A percentile compares a stretch with the other conserved stretches of the same genome.
Evolutionary conservation across 441 rosid genomes (phyloP).

Genomic region (Erodium trifolium): DNA sequence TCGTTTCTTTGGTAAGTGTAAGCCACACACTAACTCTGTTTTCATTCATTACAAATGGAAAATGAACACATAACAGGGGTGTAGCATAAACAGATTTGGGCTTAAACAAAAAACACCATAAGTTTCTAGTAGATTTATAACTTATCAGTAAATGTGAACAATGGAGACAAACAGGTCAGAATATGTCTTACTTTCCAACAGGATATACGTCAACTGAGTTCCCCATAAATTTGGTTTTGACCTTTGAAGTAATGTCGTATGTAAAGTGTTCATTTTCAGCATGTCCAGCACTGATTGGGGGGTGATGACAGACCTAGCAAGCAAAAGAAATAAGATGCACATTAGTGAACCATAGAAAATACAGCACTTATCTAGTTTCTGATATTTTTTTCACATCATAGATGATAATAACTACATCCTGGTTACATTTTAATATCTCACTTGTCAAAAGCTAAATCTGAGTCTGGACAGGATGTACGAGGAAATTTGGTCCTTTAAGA

Average conservation of each 20-base stretch:
- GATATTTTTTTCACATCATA: no score
- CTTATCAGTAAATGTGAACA: background rate
- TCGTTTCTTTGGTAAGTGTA: no score
- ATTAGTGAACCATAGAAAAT: background rate
- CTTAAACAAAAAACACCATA: background rate
- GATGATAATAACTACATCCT: background rate
- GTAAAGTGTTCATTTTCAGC: conserved; percentile 92
- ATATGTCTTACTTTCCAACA: conserved; percentile 66
- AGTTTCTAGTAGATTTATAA: background rate
- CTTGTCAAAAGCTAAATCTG: conserved; percentile 4
- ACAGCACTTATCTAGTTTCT: no score
- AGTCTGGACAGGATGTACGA: background rate
- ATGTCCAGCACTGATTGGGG: conserved; percentile 90
- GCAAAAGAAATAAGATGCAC: conserved; percentile 5
- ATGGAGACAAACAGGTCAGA: background rate
- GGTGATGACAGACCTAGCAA: conserved; percentile 96
- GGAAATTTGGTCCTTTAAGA: conserved; percentile 1
- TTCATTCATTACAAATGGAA: no score
- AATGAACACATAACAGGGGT: background rate
- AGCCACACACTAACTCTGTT: no score
- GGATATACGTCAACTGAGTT: conserved; percentile 91
- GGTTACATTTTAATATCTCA: no score
- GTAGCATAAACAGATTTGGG: background rate
- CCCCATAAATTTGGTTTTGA: conserved; percentile 85
- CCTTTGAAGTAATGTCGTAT: conserved; percentile 78